A percentile compares a stretch with the other conserved stretches of the same genome.
These are phyloP conservation scores for Sonneratia caseolaris DNA, from an alignment of 345 rosid genomes.

Conservation along the genomic window DNA sequence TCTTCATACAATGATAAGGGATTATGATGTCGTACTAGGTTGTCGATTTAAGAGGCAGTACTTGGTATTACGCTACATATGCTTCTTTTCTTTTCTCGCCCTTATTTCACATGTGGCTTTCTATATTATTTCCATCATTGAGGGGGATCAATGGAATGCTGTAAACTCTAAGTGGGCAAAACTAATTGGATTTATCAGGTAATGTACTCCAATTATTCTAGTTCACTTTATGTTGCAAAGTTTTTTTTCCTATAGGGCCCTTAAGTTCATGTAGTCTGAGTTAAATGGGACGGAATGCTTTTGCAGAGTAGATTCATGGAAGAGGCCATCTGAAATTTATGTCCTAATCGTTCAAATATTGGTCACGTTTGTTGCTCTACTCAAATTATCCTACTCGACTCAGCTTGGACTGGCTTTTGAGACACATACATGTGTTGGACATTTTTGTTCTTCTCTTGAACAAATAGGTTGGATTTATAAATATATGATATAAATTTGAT, in stretches of 20 bases:
- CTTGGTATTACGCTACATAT: constrained; percentile 25
- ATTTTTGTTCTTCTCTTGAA: constrained; percentile 20
- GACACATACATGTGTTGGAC: constrained; percentile 16
- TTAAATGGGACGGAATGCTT: not conserved
- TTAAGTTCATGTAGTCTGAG: not conserved
- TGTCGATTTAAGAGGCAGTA: constrained; percentile 21
- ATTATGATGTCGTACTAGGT: constrained; percentile 15
- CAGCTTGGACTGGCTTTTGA: constrained; percentile 12
- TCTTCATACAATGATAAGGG: not conserved
- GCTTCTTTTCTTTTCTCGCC: constrained; percentile 29
- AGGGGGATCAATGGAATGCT: constrained; percentile 33
- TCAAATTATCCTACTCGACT: constrained; percentile 17
- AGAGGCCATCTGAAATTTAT: constrained; percentile 20
- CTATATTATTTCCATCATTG: constrained; percentile 26
- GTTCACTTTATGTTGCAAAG: not conserved
- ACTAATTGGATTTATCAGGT: constrained; percentile 38
- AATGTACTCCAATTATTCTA: not conserved
- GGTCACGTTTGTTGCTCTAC: constrained; percentile 20
- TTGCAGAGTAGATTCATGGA: constrained; percentile 32
- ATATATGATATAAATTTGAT: not conserved
- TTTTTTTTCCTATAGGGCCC: not conserved
- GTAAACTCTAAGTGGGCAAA: constrained; percentile 35
- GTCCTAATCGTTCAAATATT: constrained; percentile 26
- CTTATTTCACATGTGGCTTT: constrained; percentile 28
- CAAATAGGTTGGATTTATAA: constrained; percentile 27